Base-by-base conservation (phyloP, 1,284 basidiomycete genomes). In the Cryptococcus amylolentus region DNA sequence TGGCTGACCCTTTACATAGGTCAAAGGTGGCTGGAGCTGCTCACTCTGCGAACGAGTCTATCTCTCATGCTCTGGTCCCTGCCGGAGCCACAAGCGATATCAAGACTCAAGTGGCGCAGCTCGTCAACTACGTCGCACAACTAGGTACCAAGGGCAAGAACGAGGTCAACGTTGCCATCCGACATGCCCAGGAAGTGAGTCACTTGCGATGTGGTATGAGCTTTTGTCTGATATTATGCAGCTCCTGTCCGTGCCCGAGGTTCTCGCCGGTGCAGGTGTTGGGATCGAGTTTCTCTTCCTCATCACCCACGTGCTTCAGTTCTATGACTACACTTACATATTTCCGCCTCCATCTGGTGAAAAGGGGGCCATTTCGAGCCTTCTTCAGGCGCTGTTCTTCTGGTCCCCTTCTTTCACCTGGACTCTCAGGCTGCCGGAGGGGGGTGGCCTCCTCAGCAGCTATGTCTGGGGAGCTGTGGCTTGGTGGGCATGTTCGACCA, bases 401-500 rank as follows among this genome's bases (percentile, higher is more conserved):
- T 78, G 75, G 71, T 23, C 67, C 2, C 76, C 76, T 0, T 61
- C 54, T 4, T 27, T 67, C n/a, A 55, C 65, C 18, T 60, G 65
- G 49, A 69, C 62, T 1, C 51, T 72, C 48, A 54, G 59, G 27
- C 48, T 65, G 23, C 74, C 76, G 3, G 70, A 70, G 27, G 49
- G 68, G 42, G 54, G 57, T 40, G 57, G 64, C 39, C 52, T 74
- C 47, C 43, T 52, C 2, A 53, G 55, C 12, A 60, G 59, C 13
- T 64, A 70, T 6, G 37, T 73, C n/a, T 72, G 68, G 68, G 63
- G 65, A 0, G 71, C 73, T 14, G n/a, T 71, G 12, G 58, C 66
- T 5, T 71, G 75, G 67, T 77, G 76, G 76, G 75, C 69, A 26
- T 63, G 61, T 49, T 61, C 66, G 14, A 78, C 76, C 12, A 66